Base-by-base conservation (phyloP, 257 asterid species). In the Ophiorrhiza pumila region DNA sequence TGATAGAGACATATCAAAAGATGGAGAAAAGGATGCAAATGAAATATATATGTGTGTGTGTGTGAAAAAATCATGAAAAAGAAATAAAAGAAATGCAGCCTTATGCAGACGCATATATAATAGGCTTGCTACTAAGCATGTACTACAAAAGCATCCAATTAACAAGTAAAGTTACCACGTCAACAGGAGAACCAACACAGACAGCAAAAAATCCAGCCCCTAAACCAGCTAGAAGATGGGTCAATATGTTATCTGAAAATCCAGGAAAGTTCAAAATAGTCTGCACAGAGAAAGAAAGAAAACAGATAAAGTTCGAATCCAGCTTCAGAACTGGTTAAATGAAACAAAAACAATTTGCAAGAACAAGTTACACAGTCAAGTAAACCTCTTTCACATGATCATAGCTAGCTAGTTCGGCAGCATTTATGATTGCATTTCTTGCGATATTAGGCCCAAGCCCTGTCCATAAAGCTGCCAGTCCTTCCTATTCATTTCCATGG, bases 141-240 rank as follows among this genome's bases (percentile, higher is more conserved):
- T 11, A 37, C 32, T 49, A 7, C 22, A 61, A 69, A 15, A 32
- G 37, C 35, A 60, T 20, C 46, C 32, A 17, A 56, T 7, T 5
- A 37, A 43, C 5, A 47, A 50, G 69, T 34, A 82, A 78, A n/a
- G 18, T 84, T 90, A 91, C 98, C 93, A 93, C 96, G 70, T 93
- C 98, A 74, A 93, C 84, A 70, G 98, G 97, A 74, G 98, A 93
- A 80, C 98, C 98, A 67, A 93, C 81, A 78, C 90, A 89, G 83
- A 90, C 98, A 72, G 97, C 98, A 85, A 93, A 93, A 77, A 93
- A 90, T 31, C 98, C 98, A 60, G 98, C 98, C 77, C 97, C 98
- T 75, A 87, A 80, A 80, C 98, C 98, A 83, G 97, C 96, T 72
- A 93, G 83, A 55, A 89, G 82, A 70, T 93, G 98, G 42, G 97